Evolutionary conservation across 768 basidiomycete genomes (phyloP).

Genomic region (Rhodotorula kratochvilovae): DNA sequence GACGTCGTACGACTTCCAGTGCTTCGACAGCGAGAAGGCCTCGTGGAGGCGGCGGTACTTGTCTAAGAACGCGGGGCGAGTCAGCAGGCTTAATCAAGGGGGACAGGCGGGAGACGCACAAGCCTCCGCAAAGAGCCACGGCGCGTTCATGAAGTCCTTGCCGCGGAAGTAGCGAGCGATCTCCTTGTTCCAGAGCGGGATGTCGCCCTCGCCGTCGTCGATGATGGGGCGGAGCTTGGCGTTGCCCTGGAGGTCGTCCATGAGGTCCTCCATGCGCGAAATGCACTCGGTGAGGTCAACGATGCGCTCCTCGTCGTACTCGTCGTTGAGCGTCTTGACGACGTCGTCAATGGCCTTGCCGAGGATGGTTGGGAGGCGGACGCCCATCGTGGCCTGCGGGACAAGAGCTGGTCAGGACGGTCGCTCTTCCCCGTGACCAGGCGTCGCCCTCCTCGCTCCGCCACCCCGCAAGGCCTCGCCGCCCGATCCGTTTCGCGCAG

Average conservation of each 20-base stretch:
- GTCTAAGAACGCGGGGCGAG: conserved; percentile 49
- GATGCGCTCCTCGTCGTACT: conserved; percentile 71
- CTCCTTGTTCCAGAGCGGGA: conserved; percentile 87
- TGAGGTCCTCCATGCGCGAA: conserved; percentile 81
- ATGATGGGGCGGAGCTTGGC: conserved; percentile 78
- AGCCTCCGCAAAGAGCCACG: conserved; percentile 93
- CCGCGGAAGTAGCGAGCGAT: conserved; percentile 76
- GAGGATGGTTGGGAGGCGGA: conserved; percentile 88
- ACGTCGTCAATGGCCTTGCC: conserved; percentile 93
- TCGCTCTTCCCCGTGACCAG: background rate
- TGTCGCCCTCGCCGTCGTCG: conserved; percentile 86
- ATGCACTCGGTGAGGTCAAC: conserved; percentile 80
- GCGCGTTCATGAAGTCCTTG: conserved; percentile 90
- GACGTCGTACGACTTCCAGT: conserved; percentile 85
- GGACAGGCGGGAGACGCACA: conserved; percentile 45
- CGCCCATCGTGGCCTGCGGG: conserved; percentile 80
- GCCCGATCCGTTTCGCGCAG: too few species aligned
- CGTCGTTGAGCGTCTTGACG: conserved; percentile 77
- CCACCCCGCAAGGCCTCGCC: too few species aligned
- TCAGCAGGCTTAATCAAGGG: background rate
- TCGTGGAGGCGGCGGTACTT: conserved; percentile 87
- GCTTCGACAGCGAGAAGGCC: conserved; percentile 85
- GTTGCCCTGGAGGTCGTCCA: conserved; percentile 57
- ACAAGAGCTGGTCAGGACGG: background rate
- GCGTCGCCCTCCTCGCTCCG: conserved; percentile 50